Evolutionary conservation across 495 filamentous ascomycete genomes (phyloP), one percentile per base, ranked within the genome.

Genomic region (Delitschia confertaspora): DNA sequence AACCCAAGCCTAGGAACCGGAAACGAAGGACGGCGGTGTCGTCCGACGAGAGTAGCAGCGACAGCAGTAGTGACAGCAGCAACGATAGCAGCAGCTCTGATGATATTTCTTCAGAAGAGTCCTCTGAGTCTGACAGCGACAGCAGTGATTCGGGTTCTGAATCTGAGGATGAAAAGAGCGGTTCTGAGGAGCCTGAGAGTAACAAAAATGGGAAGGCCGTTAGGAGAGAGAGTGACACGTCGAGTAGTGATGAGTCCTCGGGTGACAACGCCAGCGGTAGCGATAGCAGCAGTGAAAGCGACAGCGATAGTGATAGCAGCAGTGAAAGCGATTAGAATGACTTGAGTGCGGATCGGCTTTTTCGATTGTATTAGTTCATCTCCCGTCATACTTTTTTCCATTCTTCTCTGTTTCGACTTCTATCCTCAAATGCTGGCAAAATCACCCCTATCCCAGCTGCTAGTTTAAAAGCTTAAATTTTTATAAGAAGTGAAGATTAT

Each of bases 1-100:
- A 41, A 24, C 18, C 35, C 27, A 11, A 23, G 13, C 14, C 46
- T 9, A 10, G 47, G 13, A 38, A 38, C 13, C 26, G 47, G 2
- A 50, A 55, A 35, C 33, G 22, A 14, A 27, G 52, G 13, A 50
- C 38, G 3, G 27, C 43, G 10, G 22, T 43, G 3, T 38, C 26
- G 8, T 43, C 34, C 40, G 47, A 51, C 34, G 47, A 48, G 3
- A 30, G 20, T 29, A 49, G 37, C 23, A 30, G 24, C 39, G 18
- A 17, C 30, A 45, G 31, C 23, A 36, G 31, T 30, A 30, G 26
- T 30, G 26, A 30, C 8, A 49, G 37, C 23, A 30, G 24, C 39
- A 22, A 17, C 30, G 41, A 31, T 18, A 36, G 31, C 18, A 46
- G 35, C 42, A 45, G 42, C 27, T 38, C 30, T 14, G 42, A 41